Base-by-base conservation (phyloP, 164 flowering plant genomes). In the Stephania japonica region DNA sequence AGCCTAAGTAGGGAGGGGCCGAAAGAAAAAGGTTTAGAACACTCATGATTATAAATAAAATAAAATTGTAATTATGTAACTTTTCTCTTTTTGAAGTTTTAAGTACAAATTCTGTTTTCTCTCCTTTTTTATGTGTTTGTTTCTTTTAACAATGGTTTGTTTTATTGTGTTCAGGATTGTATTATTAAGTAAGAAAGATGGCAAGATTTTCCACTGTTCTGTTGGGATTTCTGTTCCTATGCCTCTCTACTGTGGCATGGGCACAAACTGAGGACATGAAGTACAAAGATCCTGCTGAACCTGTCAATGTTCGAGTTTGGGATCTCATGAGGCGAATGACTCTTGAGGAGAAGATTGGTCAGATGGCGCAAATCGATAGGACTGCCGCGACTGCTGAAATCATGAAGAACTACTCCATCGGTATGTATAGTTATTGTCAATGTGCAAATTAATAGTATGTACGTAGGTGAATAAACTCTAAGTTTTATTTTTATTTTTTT, bases 381-480 rank as follows among this genome's bases (percentile, higher is more conserved):
- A 24, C n/a, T 27, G 72, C 25, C 27, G 72, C 72, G 5, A 47
- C 72, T 14, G 12, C 42, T 14, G 64, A 70, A 13, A 61, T 38
- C 32, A 27, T 70, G 72, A 53, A 47, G 11, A 53, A 70, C 9
- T 70, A 70, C 61, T 70, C 27, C 72, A 70, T 70, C 27, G 72
- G 72, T 68, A 42, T 25, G 14, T 32, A 32, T 32, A 32, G 4
- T 32, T 32, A 2, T 32, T 32, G 2, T 32, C 2, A 32, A 32
- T 32, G 38, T 4, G 38, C 38, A 32, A 32, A n/a, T n/a, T n/a
- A n/a, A n/a, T n/a, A n/a, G n/a, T n/a, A n/a, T n/a, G n/a, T n/a
- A n/a, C n/a, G n/a, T n/a, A n/a, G n/a, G n/a, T n/a, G n/a, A n/a
- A n/a, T n/a, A n/a, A n/a, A n/a, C n/a, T n/a, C n/a, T n/a, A n/a